These are phyloP conservation scores for Septoria petroselini DNA, from an alignment of 2,329 filamentous ascomycete species.

Conservation along the genomic window DNA sequence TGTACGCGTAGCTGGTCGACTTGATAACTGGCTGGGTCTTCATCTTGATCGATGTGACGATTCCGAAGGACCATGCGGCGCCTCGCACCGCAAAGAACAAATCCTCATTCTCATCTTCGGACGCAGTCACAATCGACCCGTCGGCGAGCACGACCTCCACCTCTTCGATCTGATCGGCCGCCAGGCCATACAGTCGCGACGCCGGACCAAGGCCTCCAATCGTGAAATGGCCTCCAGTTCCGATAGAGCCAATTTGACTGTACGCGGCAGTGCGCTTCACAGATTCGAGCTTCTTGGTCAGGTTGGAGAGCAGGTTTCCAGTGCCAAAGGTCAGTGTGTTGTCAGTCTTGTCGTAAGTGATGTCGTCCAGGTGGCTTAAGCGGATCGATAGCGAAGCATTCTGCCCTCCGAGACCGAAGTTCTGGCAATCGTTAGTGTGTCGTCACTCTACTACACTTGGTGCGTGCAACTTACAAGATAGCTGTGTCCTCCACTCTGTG, in stretches of 20 bases:
- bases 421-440: neutral
- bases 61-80: slow-evolving; percentile 29
- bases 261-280: slow-evolving; percentile 6
- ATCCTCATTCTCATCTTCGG: slow-evolving; percentile 30
- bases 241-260: slow-evolving; percentile 14
- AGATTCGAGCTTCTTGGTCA: slow-evolving; percentile 2
- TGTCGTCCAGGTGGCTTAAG: slow-evolving; percentile 8
- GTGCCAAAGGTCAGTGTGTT: slow-evolving; percentile 13
- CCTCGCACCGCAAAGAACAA: slow-evolving; percentile 32
- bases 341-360: slow-evolving; percentile 2
- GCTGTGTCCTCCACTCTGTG: slow-evolving; percentile 19
- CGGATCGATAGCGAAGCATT: slow-evolving; percentile 18
- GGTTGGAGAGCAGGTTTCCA: slow-evolving; percentile 10
- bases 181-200: slow-evolving; percentile 53
- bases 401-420: slow-evolving; percentile 14
- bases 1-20: slow-evolving; percentile 22
- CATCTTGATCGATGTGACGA: slow-evolving; percentile 28
- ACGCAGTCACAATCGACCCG: slow-evolving; percentile 40
- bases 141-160: slow-evolving; percentile 42
- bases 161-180: slow-evolving; percentile 48
- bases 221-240: slow-evolving; percentile 18
- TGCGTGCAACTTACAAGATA: slow-evolving; percentile 7
- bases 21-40: slow-evolving; percentile 25
- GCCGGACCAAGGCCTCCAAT: slow-evolving; percentile 41
- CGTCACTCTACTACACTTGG: neutral